phyloP scores from a whole-genome alignment of 257 asterid species.

The Ophiorrhiza pumila region DNA sequence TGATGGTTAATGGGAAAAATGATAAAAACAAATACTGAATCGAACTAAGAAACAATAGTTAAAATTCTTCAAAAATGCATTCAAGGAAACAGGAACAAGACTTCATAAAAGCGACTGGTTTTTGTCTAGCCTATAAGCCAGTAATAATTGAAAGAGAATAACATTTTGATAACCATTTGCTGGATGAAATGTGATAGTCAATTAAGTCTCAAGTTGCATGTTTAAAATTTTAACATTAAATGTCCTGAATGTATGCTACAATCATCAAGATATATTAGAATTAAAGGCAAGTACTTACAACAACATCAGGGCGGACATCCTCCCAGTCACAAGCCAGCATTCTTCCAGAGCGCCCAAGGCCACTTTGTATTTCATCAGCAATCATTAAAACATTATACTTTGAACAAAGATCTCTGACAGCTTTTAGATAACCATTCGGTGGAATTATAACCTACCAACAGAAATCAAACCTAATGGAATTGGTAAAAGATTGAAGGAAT shows the following conservation, averaged over 20 bases:
- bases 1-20: neutral
- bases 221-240: neutral
- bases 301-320: slow-evolving; percentile 77
- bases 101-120: neutral
- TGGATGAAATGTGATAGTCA: neutral
- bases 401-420: slow-evolving; percentile 85
- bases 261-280: slow-evolving; percentile 4
- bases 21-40: neutral
- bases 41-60: neutral
- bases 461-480: neutral
- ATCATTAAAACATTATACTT: slow-evolving; percentile 81
- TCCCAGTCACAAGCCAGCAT: slow-evolving; percentile 95
- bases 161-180: neutral
- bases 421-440: slow-evolving; percentile 80
- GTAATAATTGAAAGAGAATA: neutral
- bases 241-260: neutral
- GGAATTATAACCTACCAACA: slow-evolving; percentile 74
- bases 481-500: neutral
- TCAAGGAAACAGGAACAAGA: neutral
- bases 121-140: neutral
- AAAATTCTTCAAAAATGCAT: neutral
- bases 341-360: slow-evolving; percentile 90
- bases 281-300: slow-evolving; percentile 49
- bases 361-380: slow-evolving; percentile 98
- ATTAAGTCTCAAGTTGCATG: neutral